Conservation (phyloP, 2,329 filamentous ascomycete species). For the Talaromyces amestolkiae region DNA sequence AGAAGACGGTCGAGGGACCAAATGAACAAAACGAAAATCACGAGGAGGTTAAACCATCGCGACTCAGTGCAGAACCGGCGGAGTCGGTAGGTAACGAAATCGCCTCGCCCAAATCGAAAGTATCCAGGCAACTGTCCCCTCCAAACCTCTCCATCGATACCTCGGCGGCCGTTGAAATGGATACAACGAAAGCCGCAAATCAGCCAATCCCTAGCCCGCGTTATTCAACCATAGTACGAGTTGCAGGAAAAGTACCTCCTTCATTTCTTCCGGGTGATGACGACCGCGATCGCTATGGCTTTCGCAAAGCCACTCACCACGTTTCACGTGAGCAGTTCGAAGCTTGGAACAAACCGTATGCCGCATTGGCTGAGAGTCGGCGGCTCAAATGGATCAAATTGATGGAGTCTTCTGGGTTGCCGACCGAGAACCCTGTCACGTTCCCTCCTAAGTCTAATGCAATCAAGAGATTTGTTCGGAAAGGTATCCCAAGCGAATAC, state of each 20-base stretch:
- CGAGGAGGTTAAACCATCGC: slow-evolving; percentile 9
- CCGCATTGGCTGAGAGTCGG: slow-evolving; percentile 69
- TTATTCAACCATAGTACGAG: slow-evolving; percentile 28
- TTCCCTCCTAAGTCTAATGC: slow-evolving; percentile 81
- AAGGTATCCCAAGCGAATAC: slow-evolving; percentile 91
- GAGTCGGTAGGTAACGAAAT: not conserved
- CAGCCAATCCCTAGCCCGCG: slow-evolving; percentile 26
- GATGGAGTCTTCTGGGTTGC: slow-evolving; percentile 72
- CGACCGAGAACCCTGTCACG: slow-evolving; percentile 66
- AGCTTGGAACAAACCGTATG: slow-evolving; percentile 73
- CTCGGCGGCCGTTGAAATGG: not conserved
- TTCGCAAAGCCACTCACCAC: slow-evolving; percentile 82
- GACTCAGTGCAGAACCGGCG: not conserved
- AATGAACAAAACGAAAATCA: slow-evolving; percentile 3
- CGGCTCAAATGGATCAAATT: slow-evolving; percentile 78
- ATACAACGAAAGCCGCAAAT: slow-evolving; percentile 3
- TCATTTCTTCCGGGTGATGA: slow-evolving; percentile 32
- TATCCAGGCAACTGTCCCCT: slow-evolving; percentile 12
- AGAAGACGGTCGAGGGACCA: not conserved
- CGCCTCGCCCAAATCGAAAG: slow-evolving; percentile 18
- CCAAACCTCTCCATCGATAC: slow-evolving; percentile 16
- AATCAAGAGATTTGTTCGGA: slow-evolving; percentile 84
- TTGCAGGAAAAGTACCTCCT: slow-evolving; percentile 41
- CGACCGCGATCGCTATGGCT: slow-evolving; percentile 79
- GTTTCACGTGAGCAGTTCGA: slow-evolving; percentile 76